These are phyloP conservation scores for Pouteria campechiana DNA, from an alignment of 179 eudicot species.

Conservation along the genomic window DNA sequence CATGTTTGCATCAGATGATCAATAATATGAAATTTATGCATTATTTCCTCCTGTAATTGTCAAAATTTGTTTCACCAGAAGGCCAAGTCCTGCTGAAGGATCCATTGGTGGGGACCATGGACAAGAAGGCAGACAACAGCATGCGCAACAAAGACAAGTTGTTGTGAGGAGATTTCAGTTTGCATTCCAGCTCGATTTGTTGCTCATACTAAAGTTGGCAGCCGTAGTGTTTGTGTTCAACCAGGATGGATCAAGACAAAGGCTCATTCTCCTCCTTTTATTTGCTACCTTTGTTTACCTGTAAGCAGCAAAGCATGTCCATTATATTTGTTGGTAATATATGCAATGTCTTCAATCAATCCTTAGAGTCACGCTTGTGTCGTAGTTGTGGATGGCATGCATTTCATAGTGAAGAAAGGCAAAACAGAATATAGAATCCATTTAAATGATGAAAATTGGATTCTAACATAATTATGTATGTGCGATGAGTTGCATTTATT, in stretches of 20 bases:
- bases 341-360: too few relatives aligned
- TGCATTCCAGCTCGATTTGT: constrained; percentile 83
- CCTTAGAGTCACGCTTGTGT: too few relatives aligned
- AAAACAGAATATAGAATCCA: too few relatives aligned
- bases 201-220: constrained; percentile 88
- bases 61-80: constrained; percentile 33
- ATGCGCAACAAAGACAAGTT: constrained; percentile 72
- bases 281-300: constrained; percentile 72
- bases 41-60: constrained; percentile 1
- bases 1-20: neutral
- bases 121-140: constrained; percentile 47
- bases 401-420: too few relatives aligned
- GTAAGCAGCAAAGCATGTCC: too few relatives aligned
- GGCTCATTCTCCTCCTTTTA: constrained; percentile 88
- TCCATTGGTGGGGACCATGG: constrained; percentile 48
- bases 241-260: constrained; percentile 96
- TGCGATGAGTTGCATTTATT: neutral
- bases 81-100: constrained; percentile 46
- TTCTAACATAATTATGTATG: too few relatives aligned
- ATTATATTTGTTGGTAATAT: too few relatives aligned
- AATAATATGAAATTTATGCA: neutral
- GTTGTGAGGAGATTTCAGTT: constrained; percentile 91
- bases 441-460: too few relatives aligned
- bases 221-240: constrained; percentile 90
- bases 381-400: too few relatives aligned